Evolutionary conservation across 306 rosid species (phyloP).

Genomic region (Begonia fuchsioides): DNA sequence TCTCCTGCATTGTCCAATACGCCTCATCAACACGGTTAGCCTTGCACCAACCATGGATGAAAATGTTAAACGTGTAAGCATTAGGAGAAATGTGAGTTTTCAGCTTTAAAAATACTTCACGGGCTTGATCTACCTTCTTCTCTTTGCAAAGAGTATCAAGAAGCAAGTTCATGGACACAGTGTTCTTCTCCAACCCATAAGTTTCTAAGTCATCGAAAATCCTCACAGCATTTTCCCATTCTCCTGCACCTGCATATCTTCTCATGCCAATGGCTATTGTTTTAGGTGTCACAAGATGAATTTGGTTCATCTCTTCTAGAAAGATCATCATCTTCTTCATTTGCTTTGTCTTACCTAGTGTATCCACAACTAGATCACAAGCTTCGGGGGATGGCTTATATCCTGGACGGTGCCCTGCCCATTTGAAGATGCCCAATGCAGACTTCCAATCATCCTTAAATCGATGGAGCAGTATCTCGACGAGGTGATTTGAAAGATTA

Average conservation of each 20-base stretch:
- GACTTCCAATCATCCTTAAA: conserved; percentile 83
- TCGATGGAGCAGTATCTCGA: conserved; percentile 32
- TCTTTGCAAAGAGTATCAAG: conserved; percentile 82
- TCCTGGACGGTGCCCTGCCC: conserved; percentile 41
- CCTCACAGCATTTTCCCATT: conserved; percentile 61
- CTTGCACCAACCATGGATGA: conserved; percentile 91
- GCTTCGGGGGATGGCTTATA: conserved; percentile 33
- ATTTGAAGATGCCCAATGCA: conserved; percentile 66
- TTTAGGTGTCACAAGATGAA: conserved; percentile 20
- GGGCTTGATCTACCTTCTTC: conserved; percentile 53
- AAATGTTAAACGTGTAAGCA: conserved; percentile 65
- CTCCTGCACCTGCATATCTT: conserved; percentile 64
- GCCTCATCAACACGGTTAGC: conserved; percentile 63
- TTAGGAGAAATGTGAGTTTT: conserved; percentile 51
- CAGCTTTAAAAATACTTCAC: conserved; percentile 41
- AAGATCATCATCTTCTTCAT: conserved; percentile 40
- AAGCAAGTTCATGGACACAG: conserved; percentile 68
- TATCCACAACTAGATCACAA: conserved; percentile 52
- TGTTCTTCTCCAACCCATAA: conserved; percentile 61
- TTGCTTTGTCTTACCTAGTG: conserved; percentile 64
- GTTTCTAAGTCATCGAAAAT: conserved; percentile 50
- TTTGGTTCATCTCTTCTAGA: conserved; percentile 39
- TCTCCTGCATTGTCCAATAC: conserved; percentile 77
- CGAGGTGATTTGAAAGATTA: conserved; percentile 25
- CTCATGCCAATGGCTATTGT: conserved; percentile 66